A percentile compares a stretch with the other conserved stretches of the same genome.
phyloP scores from a whole-genome alignment of 495 filamentous ascomycete species.

The Lasiosphaeria hispida region DNA sequence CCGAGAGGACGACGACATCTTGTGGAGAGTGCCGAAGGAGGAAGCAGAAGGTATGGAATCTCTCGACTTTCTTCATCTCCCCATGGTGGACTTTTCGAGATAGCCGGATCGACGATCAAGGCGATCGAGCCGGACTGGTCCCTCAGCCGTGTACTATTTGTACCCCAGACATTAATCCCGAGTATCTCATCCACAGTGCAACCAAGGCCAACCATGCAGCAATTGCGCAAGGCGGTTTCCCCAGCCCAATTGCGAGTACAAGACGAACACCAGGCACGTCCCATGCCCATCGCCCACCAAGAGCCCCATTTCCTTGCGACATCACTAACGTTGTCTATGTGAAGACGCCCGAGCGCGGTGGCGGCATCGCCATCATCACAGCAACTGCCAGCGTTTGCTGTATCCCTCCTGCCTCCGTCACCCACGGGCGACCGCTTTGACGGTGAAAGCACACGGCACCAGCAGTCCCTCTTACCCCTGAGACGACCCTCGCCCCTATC shows the following conservation, averaged over 20 bases:
- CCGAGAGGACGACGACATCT: slow-evolving; percentile 38
- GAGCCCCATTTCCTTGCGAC: background rate
- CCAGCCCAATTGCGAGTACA: slow-evolving; percentile 39
- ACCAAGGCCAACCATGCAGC: slow-evolving; percentile 40
- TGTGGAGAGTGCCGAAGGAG: slow-evolving; percentile 39
- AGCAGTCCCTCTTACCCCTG: slow-evolving; percentile 14
- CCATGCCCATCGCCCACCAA: background rate
- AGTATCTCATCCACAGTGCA: slow-evolving; percentile 27
- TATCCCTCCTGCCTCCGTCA: slow-evolving; percentile 21
- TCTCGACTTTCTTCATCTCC: background rate
- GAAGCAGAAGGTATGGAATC: slow-evolving; percentile 37
- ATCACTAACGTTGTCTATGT: background rate
- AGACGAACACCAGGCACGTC: slow-evolving; percentile 28
- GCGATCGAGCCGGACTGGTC: no score
- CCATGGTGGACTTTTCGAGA: background rate
- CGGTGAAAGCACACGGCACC: background rate
- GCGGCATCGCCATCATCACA: slow-evolving; percentile 5
- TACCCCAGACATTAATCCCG: background rate
- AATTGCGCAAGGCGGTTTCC: slow-evolving; percentile 41
- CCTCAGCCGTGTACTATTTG: no score
- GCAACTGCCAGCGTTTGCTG: slow-evolving; percentile 25
- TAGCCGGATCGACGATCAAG: no score
- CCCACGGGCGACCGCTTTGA: slow-evolving; percentile 4
- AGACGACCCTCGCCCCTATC: slow-evolving; percentile 8
- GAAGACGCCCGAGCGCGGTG: slow-evolving; percentile 23